These are phyloP conservation scores for Phytophthora sp. DNA, from an alignment of 352 stramenopile species.

Conservation along the genomic window DNA sequence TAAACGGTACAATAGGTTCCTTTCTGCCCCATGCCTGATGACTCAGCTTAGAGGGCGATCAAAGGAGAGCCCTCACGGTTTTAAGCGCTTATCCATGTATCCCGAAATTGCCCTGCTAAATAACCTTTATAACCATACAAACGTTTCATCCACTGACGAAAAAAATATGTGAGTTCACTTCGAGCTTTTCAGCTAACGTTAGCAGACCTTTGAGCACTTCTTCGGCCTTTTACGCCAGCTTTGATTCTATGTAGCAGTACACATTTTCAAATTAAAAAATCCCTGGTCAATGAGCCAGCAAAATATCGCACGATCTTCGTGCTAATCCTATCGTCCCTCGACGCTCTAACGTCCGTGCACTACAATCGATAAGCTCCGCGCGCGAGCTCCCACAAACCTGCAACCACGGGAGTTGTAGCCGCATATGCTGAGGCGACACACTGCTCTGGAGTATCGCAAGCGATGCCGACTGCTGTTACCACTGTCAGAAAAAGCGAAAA, in stretches of 20 bases:
- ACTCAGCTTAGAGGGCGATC: too few relatives aligned
- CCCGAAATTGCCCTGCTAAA: too few relatives aligned
- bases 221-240: neutral
- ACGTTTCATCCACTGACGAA: too few relatives aligned
- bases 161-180: too few relatives aligned
- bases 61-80: too few relatives aligned
- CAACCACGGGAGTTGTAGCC: constrained; percentile 32
- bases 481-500: constrained; percentile 65
- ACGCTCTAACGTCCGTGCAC: constrained; percentile 35
- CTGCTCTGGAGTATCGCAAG: constrained; percentile 71
- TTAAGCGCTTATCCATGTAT: too few relatives aligned
- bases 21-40: too few relatives aligned
- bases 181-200: constrained; percentile 9
- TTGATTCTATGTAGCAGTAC: constrained; percentile 27
- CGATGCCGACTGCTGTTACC: constrained; percentile 68
- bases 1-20: too few relatives aligned
- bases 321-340: constrained; percentile 18
- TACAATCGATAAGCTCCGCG: constrained; percentile 64
- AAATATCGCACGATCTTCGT: constrained; percentile 31
- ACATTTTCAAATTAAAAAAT: constrained; percentile 35
- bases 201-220: neutral
- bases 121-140: too few relatives aligned
- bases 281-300: constrained; percentile 29
- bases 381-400: constrained; percentile 42
- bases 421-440: constrained; percentile 56